phyloP scores from a whole-genome alignment of 345 rosid species.

The Leavenworthia alabamica region DNA sequence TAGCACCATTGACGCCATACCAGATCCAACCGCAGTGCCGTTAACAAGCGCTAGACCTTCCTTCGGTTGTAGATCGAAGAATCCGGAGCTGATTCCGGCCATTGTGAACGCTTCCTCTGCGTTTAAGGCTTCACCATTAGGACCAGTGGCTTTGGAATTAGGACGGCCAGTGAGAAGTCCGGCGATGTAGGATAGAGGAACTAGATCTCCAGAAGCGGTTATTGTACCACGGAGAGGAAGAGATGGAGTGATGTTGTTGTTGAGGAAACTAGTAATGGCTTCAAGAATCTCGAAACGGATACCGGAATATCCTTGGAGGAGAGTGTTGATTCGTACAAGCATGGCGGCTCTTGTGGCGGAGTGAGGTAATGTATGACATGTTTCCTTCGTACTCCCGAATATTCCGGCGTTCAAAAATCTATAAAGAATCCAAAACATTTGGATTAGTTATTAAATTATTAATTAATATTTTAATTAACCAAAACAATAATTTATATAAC shows the following conservation, averaged over 20 bases:
- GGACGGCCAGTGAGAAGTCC: constrained; percentile 60
- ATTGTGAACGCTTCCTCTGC: constrained; percentile 43
- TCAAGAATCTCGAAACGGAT: constrained; percentile 68
- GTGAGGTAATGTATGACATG: constrained; percentile 52
- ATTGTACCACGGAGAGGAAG: constrained; percentile 69
- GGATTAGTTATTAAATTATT: background rate
- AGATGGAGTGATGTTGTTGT: constrained; percentile 62
- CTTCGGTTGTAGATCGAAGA: constrained; percentile 65
- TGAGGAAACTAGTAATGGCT: constrained; percentile 55
- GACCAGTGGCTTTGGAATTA: constrained; percentile 53
- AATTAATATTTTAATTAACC: background rate
- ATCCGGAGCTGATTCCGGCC: constrained; percentile 41
- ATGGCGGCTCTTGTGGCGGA: constrained; percentile 66
- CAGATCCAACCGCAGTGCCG: constrained; percentile 73
- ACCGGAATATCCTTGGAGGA: constrained; percentile 69
- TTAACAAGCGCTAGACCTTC: constrained; percentile 75
- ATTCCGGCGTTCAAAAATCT: constrained; percentile 71
- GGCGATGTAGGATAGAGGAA: constrained; percentile 62
- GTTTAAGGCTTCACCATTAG: constrained; percentile 38
- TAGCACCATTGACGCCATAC: constrained; percentile 59
- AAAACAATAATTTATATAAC: too few relatives aligned
- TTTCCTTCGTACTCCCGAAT: constrained; percentile 51
- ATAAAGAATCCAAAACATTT: background rate
- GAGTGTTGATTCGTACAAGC: constrained; percentile 73
- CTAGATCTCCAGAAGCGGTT: constrained; percentile 68